Conservation (phyloP, 2,329 filamentous ascomycete species). For the Xylariaceae sp. region DNA sequence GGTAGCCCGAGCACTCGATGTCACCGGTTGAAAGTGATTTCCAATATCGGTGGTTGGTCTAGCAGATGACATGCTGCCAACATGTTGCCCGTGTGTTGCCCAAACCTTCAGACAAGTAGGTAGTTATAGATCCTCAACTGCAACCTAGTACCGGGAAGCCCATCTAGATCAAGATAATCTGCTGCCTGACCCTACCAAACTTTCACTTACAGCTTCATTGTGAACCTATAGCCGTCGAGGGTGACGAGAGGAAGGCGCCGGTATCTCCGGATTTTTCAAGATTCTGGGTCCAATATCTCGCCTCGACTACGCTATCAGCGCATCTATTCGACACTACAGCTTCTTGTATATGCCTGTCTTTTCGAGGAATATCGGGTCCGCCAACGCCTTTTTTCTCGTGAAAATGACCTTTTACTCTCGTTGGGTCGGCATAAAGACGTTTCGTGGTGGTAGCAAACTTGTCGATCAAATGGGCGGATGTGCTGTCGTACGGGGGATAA, state of each 20-base stretch:
- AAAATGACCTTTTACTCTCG: conserved; percentile 60
- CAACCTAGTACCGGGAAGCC: no score
- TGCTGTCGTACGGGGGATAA: no score
- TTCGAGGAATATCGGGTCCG: conserved; percentile 51
- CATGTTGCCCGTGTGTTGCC: no score
- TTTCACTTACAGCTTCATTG: background rate
- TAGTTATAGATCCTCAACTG: no score
- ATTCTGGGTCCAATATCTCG: conserved; percentile 69
- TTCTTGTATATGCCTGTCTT: conserved; percentile 62
- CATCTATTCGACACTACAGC: conserved; percentile 63
- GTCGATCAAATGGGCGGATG: conserved; percentile 60
- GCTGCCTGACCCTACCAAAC: background rate
- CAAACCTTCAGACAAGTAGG: no score
- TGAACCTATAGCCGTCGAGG: no score
- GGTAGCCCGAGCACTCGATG: conserved; percentile 15
- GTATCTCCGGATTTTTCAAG: conserved; percentile 36
- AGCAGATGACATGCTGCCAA: no score
- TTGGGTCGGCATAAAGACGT: conserved; percentile 64
- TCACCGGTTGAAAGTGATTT: conserved; percentile 6
- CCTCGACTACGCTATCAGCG: conserved; percentile 67
- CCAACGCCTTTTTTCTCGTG: conserved; percentile 65
- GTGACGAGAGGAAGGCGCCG: background rate
- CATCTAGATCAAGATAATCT: no score
- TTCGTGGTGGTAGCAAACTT: conserved; percentile 60
- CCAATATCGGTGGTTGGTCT: no score